phyloP scores from a whole-genome alignment of 371 early-diverging fungal genomes.

The Mucor indicus region DNA sequence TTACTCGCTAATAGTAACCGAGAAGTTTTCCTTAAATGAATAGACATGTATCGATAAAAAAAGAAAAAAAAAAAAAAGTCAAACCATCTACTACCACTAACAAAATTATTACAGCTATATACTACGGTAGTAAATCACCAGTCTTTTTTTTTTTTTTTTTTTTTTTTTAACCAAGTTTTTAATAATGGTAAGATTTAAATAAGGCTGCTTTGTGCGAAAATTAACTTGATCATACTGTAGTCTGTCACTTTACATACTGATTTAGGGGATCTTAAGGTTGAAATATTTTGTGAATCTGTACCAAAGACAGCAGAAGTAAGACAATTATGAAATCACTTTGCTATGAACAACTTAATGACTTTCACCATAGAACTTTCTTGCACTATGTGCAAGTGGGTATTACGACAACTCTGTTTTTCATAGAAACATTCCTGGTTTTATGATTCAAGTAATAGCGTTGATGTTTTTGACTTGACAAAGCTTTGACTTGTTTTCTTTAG shows the following conservation, averaged over 20 bases:
- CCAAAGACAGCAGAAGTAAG: conserved; percentile 82
- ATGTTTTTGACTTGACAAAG: not conserved
- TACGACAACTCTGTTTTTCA: conserved; percentile 87
- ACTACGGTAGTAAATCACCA: too few species aligned
- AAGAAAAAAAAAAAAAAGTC: too few species aligned
- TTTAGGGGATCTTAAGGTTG: conserved; percentile 90
- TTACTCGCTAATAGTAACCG: too few species aligned
- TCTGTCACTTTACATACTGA: conserved; percentile 87
- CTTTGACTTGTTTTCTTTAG: conserved; percentile 34
- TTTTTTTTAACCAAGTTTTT: too few species aligned
- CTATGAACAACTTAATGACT: not conserved
- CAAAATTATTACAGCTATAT: too few species aligned
- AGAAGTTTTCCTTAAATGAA: too few species aligned
- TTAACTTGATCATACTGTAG: conserved; percentile 21
- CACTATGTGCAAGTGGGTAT: conserved; percentile 90
- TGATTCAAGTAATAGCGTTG: conserved; percentile 70
- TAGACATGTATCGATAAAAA: too few species aligned
- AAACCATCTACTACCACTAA: too few species aligned
- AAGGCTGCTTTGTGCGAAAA: too few species aligned
- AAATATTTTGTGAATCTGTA: conserved; percentile 78
- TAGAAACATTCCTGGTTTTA: conserved; percentile 86
- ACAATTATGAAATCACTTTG: too few species aligned
- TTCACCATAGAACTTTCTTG: conserved; percentile 82
- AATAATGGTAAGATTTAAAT: too few species aligned
- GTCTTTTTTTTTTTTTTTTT: too few species aligned